Evolutionary conservation across 495 filamentous ascomycete genomes (phyloP), one percentile per base, ranked within the genome.

Genomic region (Elasticomyces elasticus): DNA sequence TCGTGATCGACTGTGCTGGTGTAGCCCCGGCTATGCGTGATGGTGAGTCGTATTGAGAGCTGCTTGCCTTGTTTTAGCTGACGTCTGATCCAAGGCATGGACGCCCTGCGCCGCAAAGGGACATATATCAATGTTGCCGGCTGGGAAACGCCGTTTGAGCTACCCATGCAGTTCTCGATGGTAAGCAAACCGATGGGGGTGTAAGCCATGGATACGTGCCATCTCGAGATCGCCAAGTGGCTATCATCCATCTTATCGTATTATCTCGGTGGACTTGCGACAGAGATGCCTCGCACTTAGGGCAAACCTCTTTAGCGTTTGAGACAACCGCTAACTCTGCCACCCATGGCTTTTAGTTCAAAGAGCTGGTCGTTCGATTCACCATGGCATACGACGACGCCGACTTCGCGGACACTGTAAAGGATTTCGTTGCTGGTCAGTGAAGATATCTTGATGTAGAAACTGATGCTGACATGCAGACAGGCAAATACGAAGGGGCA

Each of bases 1-100:
- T 61, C 3, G 64, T 64, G 20, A 62, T 66, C 35, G 64, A 66
- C 40, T 62, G 62, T 41, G 60, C 64, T 0, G 59, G 64, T 3
- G 47, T 64, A n/a, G 49, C 46, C 24, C 46, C 44, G 13, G 64
- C 26, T 1, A 48, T 64, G 49, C 47, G 56, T 25, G 64, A 60
- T 35, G 62, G 64, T 9, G n/a, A n/a, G n/a, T n/a, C n/a, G n/a
- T n/a, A n/a, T n/a, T n/a, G n/a, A n/a, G n/a, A n/a, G n/a, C n/a
- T n/a, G n/a, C n/a, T n/a, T n/a, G n/a, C n/a, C n/a, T n/a, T n/a
- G n/a, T n/a, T n/a, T n/a, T n/a, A n/a, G n/a, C n/a, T n/a, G n/a
- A n/a, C n/a, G n/a, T n/a, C n/a, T n/a, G n/a, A n/a, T n/a, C n/a
- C n/a, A n/a, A n/a, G n/a, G n/a, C n/a, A 56, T 64, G 50, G 57